phyloP scores from a whole-genome alignment of 306 rosid species.

The Astragalus membranaceus region DNA sequence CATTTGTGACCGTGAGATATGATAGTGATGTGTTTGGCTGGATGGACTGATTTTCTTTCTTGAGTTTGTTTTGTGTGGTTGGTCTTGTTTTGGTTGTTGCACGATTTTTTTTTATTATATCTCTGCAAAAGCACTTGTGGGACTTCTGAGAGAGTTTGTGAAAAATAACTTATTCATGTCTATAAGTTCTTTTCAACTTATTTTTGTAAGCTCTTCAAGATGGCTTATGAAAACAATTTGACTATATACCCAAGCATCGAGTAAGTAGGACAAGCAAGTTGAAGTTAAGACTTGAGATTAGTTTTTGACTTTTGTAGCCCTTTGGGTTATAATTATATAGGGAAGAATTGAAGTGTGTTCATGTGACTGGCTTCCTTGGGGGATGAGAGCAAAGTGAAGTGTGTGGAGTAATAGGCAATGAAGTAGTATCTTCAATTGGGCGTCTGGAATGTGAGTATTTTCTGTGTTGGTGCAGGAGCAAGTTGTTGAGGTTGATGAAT shows the following conservation, averaged over 20 bases:
- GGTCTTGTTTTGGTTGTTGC: not conserved
- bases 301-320: not conserved
- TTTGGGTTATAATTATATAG: not conserved
- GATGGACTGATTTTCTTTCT: not conserved
- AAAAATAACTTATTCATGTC: too few relatives aligned
- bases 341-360: not conserved
- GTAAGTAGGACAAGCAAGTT: not conserved
- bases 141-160: too few relatives aligned
- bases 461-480: not conserved
- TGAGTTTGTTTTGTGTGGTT: not conserved
- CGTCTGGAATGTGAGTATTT: not conserved
- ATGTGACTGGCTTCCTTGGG: not conserved
- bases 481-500: not conserved
- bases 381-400: not conserved
- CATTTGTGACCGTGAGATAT: not conserved
- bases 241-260: too few relatives aligned
- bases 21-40: slow-evolving; percentile 10
- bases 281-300: not conserved
- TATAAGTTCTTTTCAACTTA: too few relatives aligned
- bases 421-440: not conserved
- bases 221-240: too few relatives aligned
- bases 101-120: too few relatives aligned
- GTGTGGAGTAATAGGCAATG: not conserved
- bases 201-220: too few relatives aligned
- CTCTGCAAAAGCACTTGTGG: too few relatives aligned